Percentiles rank a stretch among this genome's conserved stretches.
phyloP scores from a whole-genome alignment of 805 yeast species.

The Lipomyces yamadae region DNA sequence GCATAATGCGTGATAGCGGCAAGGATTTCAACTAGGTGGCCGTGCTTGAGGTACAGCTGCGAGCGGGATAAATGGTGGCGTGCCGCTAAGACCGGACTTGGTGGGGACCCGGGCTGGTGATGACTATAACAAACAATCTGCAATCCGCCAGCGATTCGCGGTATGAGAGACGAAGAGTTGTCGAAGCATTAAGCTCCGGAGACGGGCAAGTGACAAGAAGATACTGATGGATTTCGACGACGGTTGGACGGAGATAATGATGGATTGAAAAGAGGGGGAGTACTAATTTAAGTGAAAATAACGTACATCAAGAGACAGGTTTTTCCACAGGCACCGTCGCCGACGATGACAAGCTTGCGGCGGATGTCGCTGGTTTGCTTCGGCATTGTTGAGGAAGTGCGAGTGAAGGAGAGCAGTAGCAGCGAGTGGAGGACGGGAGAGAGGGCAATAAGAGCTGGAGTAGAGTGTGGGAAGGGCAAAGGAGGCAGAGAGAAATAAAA shows the following conservation, averaged over 20 bases:
- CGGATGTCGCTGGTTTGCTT: constrained; percentile 38
- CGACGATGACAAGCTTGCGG: constrained; percentile 83
- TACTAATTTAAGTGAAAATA: constrained; percentile 1
- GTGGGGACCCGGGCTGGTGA: not conserved
- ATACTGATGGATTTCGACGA: not conserved
- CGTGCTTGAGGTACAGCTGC: not conserved
- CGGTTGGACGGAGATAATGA: not conserved
- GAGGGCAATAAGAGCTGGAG: not conserved
- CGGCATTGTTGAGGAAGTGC: constrained; percentile 20
- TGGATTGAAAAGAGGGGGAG: not conserved
- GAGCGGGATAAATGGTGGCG: not conserved
- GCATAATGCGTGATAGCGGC: not conserved
- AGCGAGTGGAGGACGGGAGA: not conserved
- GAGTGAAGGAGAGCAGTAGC: not conserved
- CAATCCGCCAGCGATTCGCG: not conserved
- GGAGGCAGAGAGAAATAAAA: not conserved
- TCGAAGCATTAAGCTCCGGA: not conserved
- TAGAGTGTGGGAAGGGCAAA: not conserved
- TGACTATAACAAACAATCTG: not conserved
- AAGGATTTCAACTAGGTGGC: not conserved
- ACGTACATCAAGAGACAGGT: constrained; percentile 76
- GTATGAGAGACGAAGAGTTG: constrained; percentile 1
- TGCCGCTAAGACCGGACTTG: too few relatives aligned
- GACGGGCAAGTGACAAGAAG: not conserved
- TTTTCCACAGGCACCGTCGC: constrained; percentile 98